Percentiles rank a stretch among this genome's conserved stretches.
Evolutionary conservation across 441 rosid species (phyloP).

Genomic region (Arabidopsis hybrid): DNA sequence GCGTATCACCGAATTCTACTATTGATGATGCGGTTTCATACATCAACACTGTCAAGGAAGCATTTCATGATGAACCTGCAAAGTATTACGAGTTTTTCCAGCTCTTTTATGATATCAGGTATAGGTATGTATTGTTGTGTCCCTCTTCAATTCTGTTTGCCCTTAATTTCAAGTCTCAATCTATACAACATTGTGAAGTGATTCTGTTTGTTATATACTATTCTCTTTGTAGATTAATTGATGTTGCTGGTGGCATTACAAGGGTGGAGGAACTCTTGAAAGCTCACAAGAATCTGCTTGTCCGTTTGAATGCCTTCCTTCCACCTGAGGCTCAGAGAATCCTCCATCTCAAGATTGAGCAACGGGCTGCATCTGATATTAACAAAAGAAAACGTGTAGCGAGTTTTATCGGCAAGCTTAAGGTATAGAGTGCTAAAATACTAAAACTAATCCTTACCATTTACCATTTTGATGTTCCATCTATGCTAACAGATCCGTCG

Average conservation of each 20-base stretch:
- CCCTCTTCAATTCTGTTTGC: too few species aligned
- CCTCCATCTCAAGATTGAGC: not conserved
- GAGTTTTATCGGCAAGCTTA: not conserved
- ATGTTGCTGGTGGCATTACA: too few species aligned
- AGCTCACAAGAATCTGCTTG: too few species aligned
- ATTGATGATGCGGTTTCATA: not conserved
- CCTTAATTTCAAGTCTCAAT: too few species aligned
- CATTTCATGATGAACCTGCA: constrained; percentile 17
- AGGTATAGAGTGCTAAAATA: not conserved
- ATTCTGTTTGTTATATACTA: too few species aligned
- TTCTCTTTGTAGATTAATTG: too few species aligned
- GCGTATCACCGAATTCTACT: not conserved
- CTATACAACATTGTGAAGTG: too few species aligned
- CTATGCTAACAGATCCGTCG: not conserved
- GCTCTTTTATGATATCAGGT: too few species aligned
- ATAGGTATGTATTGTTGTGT: too few species aligned
- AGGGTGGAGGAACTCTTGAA: too few species aligned
- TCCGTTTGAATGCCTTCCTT: too few species aligned
- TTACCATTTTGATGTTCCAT: not conserved
- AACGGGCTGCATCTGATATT: not conserved
- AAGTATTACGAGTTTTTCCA: not conserved
- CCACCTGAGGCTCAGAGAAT: too few species aligned
- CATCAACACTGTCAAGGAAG: not conserved
- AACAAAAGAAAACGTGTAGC: not conserved
- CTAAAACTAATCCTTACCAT: not conserved